Base-by-base conservation (phyloP, 768 basidiomycete genomes). In the Mycena maculata region DNA sequence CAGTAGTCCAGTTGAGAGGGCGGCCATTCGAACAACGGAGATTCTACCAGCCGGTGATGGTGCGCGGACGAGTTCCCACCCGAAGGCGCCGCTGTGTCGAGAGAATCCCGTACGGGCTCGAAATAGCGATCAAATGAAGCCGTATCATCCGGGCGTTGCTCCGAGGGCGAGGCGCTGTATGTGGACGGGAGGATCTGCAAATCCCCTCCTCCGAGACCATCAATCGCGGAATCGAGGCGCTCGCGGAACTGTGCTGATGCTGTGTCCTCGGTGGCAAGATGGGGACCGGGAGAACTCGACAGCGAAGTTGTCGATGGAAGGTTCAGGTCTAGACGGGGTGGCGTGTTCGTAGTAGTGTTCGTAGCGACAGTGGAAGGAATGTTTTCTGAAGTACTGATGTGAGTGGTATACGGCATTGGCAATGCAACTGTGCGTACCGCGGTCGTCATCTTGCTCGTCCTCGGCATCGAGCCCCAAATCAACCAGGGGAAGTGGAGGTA, bases 401-500 rank as follows among this genome's bases (percentile, higher is more conserved):
- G 20, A 58, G 44, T 27, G 39, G 18, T 41, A 18, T 6, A 31
- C 5, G 23, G 23, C 8, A 55, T 52, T 41, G 23, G 27, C 39
- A 56, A 63, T 33, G 41, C 5, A 48, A 67, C 60, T 55, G 49
- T 30, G 64, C 69, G 30, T 54, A 60, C 69, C 69, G 11, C 53
- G 48, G 25, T 55, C 60, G 55, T 67, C 65, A 38, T 68, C 63
- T n/a, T 71, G 55, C 27, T 58, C 67, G 48, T 49, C 62, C 33
- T 70, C 70, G 2, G 67, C 64, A 47, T 71, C 70, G 4, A 71
- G 56, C 12, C 67, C 70, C n/a, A 71, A 38, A n/a, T 69, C 72
- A 25, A 69, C 70, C 8, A 79, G 71, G n/a, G 73, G 71, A 33
- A 82, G 77, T 15, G 81, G 81, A 1, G 81, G 81, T 44, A 82